Conservation (phyloP, 495 filamentous ascomycete genomes). For the Hypomontagnella monticulosa region DNA sequence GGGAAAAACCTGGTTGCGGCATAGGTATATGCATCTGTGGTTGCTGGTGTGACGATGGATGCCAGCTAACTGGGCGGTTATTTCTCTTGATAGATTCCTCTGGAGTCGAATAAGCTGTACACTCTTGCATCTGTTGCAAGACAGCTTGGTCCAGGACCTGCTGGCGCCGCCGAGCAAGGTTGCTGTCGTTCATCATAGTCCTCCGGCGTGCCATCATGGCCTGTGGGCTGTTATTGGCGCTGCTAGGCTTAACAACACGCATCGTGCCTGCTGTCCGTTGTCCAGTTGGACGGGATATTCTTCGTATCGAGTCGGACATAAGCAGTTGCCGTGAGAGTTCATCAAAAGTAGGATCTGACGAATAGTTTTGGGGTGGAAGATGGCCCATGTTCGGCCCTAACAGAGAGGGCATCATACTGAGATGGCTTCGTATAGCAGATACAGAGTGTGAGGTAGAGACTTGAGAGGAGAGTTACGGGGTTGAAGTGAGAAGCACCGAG, state of each 20-base stretch:
- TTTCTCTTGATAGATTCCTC: constrained; percentile 47
- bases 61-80: constrained; percentile 74
- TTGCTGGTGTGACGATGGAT: constrained; percentile 62
- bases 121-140: constrained; percentile 47
- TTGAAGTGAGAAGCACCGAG: constrained; percentile 2
- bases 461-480: constrained; percentile 10
- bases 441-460: background rate
- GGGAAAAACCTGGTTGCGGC: constrained; percentile 45
- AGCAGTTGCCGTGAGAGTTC: constrained; percentile 53
- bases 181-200: constrained; percentile 64
- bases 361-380: constrained; percentile 38
- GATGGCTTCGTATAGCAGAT: constrained; percentile 5
- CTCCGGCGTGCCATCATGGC: constrained; percentile 60
- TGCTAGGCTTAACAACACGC: constrained; percentile 72
- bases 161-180: constrained; percentile 46
- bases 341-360: constrained; percentile 48
- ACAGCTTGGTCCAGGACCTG: constrained; percentile 51
- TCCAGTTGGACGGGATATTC: constrained; percentile 52
- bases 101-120: constrained; percentile 44
- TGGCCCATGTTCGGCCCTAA: constrained; percentile 38
- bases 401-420: constrained; percentile 44
- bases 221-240: constrained; percentile 76
- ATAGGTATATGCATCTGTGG: constrained; percentile 50
- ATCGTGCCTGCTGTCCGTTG: constrained; percentile 55
- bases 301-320: constrained; percentile 47